Conservation (phyloP, 2,329 filamentous ascomycete genomes). For the Gnomoniopsis smithogilvyi region DNA sequence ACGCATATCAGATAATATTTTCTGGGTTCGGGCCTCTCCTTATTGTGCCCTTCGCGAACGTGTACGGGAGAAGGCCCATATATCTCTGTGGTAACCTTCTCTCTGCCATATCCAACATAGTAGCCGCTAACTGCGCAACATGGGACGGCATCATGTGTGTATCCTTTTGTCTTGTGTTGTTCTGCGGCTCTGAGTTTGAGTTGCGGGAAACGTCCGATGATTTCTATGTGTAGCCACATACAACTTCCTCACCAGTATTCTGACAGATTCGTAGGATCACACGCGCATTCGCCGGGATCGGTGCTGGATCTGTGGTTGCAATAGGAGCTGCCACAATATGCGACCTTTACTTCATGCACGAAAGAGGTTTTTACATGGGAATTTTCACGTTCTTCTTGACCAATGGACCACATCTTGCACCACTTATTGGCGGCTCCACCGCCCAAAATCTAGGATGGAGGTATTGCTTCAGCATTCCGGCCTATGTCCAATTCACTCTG, state of each 20-base stretch:
- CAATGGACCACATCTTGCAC: conserved; percentile 22
- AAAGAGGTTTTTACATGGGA: conserved; percentile 24
- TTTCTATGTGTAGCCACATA: background rate
- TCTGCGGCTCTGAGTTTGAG: too few relatives aligned
- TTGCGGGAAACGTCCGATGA: background rate
- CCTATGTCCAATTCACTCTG: conserved; percentile 22
- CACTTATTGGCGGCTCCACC: conserved; percentile 26
- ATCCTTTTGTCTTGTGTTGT: background rate
- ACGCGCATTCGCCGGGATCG: conserved; percentile 22
- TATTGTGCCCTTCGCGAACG: conserved; percentile 28
- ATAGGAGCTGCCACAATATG: conserved; percentile 22
- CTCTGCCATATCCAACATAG: conserved; percentile 26
- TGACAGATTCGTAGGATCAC: conserved; percentile 5
- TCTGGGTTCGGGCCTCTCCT: conserved; percentile 29
- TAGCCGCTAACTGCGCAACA: conserved; percentile 22
- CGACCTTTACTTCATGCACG: conserved; percentile 23
- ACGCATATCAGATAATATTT: conserved; percentile 25
- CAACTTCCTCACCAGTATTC: background rate
- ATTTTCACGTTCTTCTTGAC: conserved; percentile 23
- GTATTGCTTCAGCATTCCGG: conserved; percentile 25
- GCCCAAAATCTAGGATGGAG: conserved; percentile 26
- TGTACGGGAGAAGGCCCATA: conserved; percentile 31
- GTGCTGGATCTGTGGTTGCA: conserved; percentile 17
- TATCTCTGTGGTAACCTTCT: conserved; percentile 29
- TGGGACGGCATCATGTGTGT: conserved; percentile 20